phyloP scores from a whole-genome alignment of 2,329 filamentous ascomycete genomes.

The Penicillium vulpinum region DNA sequence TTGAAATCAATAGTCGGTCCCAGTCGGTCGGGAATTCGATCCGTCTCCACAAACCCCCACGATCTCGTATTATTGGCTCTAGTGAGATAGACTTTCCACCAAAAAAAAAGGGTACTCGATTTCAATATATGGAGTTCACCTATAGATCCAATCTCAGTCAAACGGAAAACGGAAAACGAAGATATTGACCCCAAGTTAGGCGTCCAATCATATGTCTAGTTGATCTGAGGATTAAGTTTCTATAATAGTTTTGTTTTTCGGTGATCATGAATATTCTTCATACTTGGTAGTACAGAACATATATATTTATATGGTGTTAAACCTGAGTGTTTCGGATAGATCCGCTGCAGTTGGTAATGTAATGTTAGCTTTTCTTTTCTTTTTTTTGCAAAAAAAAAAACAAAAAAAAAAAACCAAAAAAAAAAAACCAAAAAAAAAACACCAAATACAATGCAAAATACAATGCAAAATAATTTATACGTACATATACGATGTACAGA shows the following conservation, averaged over 20 bases:
- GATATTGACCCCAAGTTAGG: neutral
- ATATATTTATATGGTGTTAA: neutral
- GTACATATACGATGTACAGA: neutral
- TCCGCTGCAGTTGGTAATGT: conserved; percentile 6
- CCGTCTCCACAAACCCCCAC: neutral
- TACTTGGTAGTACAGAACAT: neutral
- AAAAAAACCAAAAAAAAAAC: too few relatives aligned
- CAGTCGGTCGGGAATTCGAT: neutral
- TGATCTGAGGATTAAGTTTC: neutral
- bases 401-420: too few relatives aligned
- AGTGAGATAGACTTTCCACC: conserved; percentile 16
- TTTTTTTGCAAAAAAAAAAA: too few relatives aligned
- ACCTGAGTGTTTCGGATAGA: conserved; percentile 10
- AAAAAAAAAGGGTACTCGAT: neutral
- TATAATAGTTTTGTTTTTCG: neutral
- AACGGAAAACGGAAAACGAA: neutral
- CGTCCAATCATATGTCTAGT: neutral
- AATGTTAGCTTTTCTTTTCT: neutral
- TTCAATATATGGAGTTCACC: conserved; percentile 2
- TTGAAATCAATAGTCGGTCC: conserved; percentile 1
- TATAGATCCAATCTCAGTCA: conserved; percentile 6
- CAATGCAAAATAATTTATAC: neutral
- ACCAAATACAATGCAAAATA: too few relatives aligned
- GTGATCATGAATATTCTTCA: neutral
- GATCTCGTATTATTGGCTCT: neutral